Conservation (phyloP, 1,284 basidiomycete genomes). For the Inonotus obliquus region DNA sequence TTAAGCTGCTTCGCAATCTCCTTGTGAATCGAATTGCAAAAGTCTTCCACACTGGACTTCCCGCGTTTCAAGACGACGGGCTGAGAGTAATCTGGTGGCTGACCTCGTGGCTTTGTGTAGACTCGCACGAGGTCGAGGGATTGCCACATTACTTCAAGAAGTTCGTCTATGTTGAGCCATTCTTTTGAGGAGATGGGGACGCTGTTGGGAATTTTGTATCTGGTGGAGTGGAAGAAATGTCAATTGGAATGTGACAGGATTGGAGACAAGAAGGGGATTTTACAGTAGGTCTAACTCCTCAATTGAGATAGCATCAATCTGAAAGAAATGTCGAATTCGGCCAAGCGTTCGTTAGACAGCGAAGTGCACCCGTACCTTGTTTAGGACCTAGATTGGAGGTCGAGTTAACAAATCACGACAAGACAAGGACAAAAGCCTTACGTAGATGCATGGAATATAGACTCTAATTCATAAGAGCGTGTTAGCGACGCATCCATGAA, state of each 20-base stretch:
- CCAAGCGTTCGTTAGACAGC: not conserved
- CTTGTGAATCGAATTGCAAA: constrained; percentile 87
- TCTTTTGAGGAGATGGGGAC: constrained; percentile 91
- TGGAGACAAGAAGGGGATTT: constrained; percentile 24
- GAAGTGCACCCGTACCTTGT: constrained; percentile 48
- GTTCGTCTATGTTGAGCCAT: constrained; percentile 97
- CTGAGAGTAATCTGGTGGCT: constrained; percentile 81
- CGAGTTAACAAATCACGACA: constrained; percentile 1
- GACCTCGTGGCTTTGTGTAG: constrained; percentile 94
- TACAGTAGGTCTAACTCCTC: constrained; percentile 95
- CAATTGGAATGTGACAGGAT: constrained; percentile 17
- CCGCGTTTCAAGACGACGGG: constrained; percentile 79
- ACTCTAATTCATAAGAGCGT: constrained; percentile 53
- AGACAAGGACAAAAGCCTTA: constrained; percentile 35
- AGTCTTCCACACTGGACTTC: constrained; percentile 83
- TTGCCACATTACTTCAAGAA: constrained; percentile 89
- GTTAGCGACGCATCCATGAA: not conserved
- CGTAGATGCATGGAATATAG: constrained; percentile 90
- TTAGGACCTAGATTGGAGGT: constrained; percentile 51
- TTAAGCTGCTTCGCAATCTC: constrained; percentile 93
- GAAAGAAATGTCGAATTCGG: constrained; percentile 24
- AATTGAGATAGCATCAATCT: constrained; percentile 98
- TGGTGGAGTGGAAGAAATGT: constrained; percentile 24
- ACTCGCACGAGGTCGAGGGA: constrained; percentile 86
- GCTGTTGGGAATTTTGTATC: constrained; percentile 90